Base-by-base conservation (phyloP, 2,329 filamentous ascomycete species). In the Paecilomyces fulvus region DNA sequence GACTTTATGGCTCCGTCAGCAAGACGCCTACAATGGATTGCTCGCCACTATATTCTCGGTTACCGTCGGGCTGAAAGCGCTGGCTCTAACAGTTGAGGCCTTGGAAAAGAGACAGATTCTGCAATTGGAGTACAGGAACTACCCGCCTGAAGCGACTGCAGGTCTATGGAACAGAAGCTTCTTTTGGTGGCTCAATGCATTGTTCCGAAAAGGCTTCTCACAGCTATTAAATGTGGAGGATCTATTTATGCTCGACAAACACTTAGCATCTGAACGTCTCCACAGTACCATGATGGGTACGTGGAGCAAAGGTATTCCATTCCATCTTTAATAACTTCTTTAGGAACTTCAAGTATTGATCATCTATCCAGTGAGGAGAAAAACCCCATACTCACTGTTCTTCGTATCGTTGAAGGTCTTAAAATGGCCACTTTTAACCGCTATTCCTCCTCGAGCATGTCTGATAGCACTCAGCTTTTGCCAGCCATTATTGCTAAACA, bases 51-150 rank as follows among this genome's bases (percentile, higher is more conserved):
- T 79, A 0, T 75, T 77, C 30, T 73, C 75, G 0, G 67, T 74
- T 0, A 66, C 71, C 1, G 61, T 79, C 8, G 74, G 63, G 3
- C 61, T 78, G 25, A 80, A 80, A 54, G 8, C 73, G 2, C 57
- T 77, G 25, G 63, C 80, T 0, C 64, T 79, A 0, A 56, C 77
- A 12, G 66, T 79, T 0, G 80, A 81, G 61, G 69, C 74, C 2
- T 61, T 67, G 7, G 72, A 77, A 25, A 82, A 82, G 62, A 64
- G 71, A 49, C 60, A 62, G 3, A 68, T 78, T 4, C 65, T 80
- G 77, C 7, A 78, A 80, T 56, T 68, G 80, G 2, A 76, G 66
- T 58, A 49, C 21, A 49, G 25, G 8, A n/a, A 4, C 12, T 49
- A 49, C 14, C 48, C 48, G 20, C 59, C 65, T 66, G 46, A 49